A percentile compares a stretch with the other conserved stretches of the same genome.
Conservation (phyloP, 345 rosid species). For the Geranium rotundifolium region DNA sequence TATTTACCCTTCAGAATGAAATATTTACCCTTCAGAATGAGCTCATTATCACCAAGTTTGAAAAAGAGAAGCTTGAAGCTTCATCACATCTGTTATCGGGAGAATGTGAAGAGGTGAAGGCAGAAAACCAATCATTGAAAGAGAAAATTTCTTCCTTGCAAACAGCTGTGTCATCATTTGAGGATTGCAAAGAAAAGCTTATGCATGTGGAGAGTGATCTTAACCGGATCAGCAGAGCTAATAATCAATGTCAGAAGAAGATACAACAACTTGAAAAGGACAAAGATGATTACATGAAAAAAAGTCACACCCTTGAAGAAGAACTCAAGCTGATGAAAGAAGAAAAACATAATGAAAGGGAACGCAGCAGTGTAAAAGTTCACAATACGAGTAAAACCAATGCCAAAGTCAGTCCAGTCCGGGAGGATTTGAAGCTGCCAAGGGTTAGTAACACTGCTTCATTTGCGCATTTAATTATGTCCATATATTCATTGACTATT, state of each 20-base stretch:
- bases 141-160: conserved; percentile 27
- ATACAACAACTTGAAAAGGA: conserved; percentile 35
- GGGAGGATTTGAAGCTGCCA: conserved; percentile 1
- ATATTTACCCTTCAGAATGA: conserved; percentile 11
- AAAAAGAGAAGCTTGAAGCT: conserved; percentile 27
- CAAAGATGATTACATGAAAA: conserved; percentile 17
- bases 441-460: conserved; percentile 7
- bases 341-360: conserved; percentile 18
- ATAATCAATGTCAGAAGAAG: conserved; percentile 28
- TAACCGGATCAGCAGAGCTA: conserved; percentile 22
- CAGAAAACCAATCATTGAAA: conserved; percentile 20
- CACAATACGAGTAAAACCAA: conserved; percentile 4
- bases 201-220: conserved; percentile 24
- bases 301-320: conserved; percentile 31
- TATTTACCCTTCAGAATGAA: conserved; percentile 19
- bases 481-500: neutral
- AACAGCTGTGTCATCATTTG: conserved; percentile 22
- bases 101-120: conserved; percentile 28
- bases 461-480: neutral
- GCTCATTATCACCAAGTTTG: conserved; percentile 14
- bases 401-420: conserved; percentile 6
- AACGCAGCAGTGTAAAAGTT: conserved; percentile 5
- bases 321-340: conserved; percentile 23
- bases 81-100: conserved; percentile 12
- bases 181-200: conserved; percentile 37